phyloP scores from a whole-genome alignment of 164 flowering plant genomes.

The Sedum album region DNA sequence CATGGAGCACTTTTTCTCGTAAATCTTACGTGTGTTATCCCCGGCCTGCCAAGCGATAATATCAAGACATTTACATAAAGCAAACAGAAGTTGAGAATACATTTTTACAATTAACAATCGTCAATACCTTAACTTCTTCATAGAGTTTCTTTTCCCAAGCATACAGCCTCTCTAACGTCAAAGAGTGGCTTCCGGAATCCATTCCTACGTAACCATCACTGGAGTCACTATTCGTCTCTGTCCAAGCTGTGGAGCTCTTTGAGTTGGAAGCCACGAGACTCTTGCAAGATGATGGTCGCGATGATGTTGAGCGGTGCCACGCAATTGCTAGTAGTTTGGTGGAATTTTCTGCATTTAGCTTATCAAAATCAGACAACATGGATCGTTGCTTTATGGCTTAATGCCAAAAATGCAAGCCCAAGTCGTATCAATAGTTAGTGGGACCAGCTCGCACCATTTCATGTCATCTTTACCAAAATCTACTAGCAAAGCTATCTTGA shows the following conservation, averaged over 20 bases:
- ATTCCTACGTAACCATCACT: conserved; percentile 81
- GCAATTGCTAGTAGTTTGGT: conserved; percentile 65
- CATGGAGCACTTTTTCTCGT: conserved; percentile 62
- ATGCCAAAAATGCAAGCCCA: neutral
- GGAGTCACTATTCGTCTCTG: conserved; percentile 59
- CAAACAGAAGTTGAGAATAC: too few relatives aligned
- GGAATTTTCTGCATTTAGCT: conserved; percentile 60
- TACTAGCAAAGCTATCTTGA: neutral
- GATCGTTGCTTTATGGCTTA: too few relatives aligned
- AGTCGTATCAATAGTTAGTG: neutral
- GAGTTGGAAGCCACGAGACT: conserved; percentile 70
- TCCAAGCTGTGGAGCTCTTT: conserved; percentile 57
- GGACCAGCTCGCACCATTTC: neutral
- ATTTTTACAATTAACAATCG: too few relatives aligned
- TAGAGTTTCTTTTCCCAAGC: conserved; percentile 98
- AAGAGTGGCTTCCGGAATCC: conserved; percentile 87
- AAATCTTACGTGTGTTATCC: conserved; percentile 54
- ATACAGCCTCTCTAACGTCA: conserved; percentile 73
- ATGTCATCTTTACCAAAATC: neutral
- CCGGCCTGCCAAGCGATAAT: conserved; percentile 42
- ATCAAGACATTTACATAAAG: too few relatives aligned
- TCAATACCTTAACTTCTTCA: conserved; percentile 97
- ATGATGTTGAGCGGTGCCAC: conserved; percentile 66
- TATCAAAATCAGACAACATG: too few relatives aligned
- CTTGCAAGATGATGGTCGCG: conserved; percentile 62